These are phyloP conservation scores for Tetrahymena malaccensis DNA, from an alignment of 73 alveolate genomes.

Conservation along the genomic window DNA sequence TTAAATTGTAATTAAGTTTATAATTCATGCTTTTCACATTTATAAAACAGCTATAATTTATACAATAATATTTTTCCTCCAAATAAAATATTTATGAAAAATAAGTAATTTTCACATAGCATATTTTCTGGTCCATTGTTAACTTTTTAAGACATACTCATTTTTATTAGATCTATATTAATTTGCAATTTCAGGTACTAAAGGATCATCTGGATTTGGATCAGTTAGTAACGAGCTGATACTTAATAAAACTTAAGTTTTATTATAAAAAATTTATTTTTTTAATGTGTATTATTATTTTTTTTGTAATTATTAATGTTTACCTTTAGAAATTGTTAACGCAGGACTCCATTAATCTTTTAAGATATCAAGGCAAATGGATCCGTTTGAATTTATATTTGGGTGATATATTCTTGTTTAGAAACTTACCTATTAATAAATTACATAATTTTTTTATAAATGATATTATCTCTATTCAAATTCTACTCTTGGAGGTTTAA, in stretches of 20 bases:
- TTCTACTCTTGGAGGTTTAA: constrained; percentile 69
- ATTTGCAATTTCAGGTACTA: constrained; percentile 82
- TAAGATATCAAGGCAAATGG: constrained; percentile 69
- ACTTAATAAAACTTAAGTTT: constrained; percentile 55
- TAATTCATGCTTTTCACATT: too few species aligned
- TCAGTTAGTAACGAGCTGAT: constrained; percentile 66
- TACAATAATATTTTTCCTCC: neutral
- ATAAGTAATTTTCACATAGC: constrained; percentile 29
- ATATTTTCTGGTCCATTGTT: constrained; percentile 73
- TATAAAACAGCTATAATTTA: too few species aligned
- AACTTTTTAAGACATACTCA: constrained; percentile 57
- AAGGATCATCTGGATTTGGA: constrained; percentile 77
- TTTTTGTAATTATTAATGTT: neutral
- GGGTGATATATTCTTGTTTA: constrained; percentile 85
- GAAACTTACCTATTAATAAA: constrained; percentile 46
- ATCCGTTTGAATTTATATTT: constrained; percentile 73
- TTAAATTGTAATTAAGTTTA: too few species aligned
- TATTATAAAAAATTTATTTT: neutral
- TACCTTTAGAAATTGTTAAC: constrained; percentile 84
- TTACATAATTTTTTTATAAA: constrained; percentile 12
- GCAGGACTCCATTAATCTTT: constrained; percentile 96
- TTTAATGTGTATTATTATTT: neutral
- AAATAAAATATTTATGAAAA: neutral
- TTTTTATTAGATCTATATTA: constrained; percentile 60
- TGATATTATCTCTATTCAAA: neutral